Percentiles rank a stretch among this genome's conserved stretches.
phyloP scores from a whole-genome alignment of 305 asterid species.

The Solanum hybrid region DNA sequence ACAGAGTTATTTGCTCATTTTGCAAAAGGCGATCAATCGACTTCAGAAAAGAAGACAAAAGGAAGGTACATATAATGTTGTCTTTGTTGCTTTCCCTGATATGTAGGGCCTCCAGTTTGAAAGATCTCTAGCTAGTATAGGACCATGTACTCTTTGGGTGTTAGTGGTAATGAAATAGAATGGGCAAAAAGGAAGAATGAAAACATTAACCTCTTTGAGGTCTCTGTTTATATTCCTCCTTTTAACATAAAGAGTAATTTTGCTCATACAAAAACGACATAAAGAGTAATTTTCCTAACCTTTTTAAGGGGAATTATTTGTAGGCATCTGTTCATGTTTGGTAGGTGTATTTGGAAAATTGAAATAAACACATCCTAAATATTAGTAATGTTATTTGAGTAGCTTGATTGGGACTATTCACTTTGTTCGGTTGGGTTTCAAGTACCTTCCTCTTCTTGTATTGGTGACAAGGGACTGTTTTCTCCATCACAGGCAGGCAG shows the following conservation, averaged over 20 bases:
- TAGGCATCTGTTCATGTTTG: neutral
- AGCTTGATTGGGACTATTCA: neutral
- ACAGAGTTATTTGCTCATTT: conserved; percentile 98
- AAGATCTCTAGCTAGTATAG: neutral
- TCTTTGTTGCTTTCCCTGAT: neutral
- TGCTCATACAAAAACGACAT: neutral
- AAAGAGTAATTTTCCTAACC: neutral
- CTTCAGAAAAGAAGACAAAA: conserved; percentile 60
- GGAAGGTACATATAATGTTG: conserved; percentile 50
- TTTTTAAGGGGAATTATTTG: neutral
- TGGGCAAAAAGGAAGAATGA: neutral
- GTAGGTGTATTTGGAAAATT: neutral
- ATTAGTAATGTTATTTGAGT: neutral
- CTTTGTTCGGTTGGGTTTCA: neutral
- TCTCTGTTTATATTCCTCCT: neutral
- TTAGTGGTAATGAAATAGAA: neutral
- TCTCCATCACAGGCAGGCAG: neutral
- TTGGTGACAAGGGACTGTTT: neutral
- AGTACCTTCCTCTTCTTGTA: neutral
- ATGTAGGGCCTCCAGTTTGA: neutral
- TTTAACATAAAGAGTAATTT: neutral
- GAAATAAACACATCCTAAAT: neutral
- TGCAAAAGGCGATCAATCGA: conserved; percentile 80
- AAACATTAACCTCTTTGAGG: neutral
- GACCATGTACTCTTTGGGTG: neutral